Evolutionary conservation across 257 asterid species (phyloP).

Genomic region (Petrea volubilis): DNA sequence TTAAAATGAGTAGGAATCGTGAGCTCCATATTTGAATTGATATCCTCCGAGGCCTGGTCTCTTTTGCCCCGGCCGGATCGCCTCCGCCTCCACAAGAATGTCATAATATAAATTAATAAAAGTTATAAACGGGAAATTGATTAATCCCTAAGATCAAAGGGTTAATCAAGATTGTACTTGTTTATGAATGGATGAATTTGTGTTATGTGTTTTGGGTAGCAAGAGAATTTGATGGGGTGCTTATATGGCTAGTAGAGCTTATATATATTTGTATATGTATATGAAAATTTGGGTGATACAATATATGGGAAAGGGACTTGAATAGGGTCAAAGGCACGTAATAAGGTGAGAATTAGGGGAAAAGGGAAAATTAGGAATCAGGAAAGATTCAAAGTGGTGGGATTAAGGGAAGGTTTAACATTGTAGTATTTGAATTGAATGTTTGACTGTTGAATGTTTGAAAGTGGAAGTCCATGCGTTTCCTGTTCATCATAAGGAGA

Average conservation of each 20-base stretch:
- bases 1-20: constrained; percentile 48
- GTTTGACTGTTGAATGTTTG: constrained; percentile 42
- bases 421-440: constrained; percentile 27
- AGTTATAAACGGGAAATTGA: not conserved
- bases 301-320: not conserved
- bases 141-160: not conserved
- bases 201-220: not conserved
- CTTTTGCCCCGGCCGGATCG: constrained; percentile 28
- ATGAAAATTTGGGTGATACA: not conserved
- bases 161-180: not conserved
- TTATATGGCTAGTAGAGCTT: not conserved
- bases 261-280: not conserved
- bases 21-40: constrained; percentile 34
- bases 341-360: constrained; percentile 33
- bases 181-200: not conserved
- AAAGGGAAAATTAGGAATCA: constrained; percentile 21
- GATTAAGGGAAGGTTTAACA: constrained; percentile 1
- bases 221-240: constrained; percentile 1
- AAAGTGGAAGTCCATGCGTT: constrained; percentile 24
- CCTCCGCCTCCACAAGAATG: constrained; percentile 47
- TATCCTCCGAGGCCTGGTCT: not conserved
- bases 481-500: not conserved
- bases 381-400: constrained; percentile 35
- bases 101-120: constrained; percentile 14
- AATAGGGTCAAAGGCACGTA: constrained; percentile 7